phyloP scores from a whole-genome alignment of 805 yeast species.

The Metschnikowia colocasiae region DNA sequence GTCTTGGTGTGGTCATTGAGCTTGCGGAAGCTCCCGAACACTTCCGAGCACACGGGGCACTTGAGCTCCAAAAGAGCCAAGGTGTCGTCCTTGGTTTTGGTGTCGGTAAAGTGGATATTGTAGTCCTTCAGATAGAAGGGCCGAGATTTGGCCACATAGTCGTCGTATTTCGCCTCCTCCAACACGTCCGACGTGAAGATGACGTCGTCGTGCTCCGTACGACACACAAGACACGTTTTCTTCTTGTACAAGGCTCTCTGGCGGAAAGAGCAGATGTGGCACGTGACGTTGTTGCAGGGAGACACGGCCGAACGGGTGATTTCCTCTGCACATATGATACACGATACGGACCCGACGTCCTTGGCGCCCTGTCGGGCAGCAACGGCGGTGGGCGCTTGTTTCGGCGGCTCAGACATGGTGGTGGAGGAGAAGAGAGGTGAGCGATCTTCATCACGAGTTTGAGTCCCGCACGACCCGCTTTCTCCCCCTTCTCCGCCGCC shows the following conservation, averaged over 20 bases:
- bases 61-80: conserved; percentile 47
- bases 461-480: neutral
- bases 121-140: conserved; percentile 40
- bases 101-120: conserved; percentile 59
- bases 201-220: conserved; percentile 59
- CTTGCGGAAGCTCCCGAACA: conserved; percentile 49
- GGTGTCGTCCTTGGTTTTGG: conserved; percentile 46
- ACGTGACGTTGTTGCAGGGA: conserved; percentile 80
- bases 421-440: neutral
- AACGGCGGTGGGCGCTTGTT: neutral
- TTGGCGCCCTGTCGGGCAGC: neutral
- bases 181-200: conserved; percentile 52
- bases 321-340: conserved; percentile 82
- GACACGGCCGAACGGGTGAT: conserved; percentile 64
- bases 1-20: conserved; percentile 61
- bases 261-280: conserved; percentile 78
- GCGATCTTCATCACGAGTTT: neutral
- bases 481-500: no score
- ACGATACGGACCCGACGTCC: conserved; percentile 31
- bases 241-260: conserved; percentile 78
- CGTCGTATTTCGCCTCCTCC: conserved; percentile 31
- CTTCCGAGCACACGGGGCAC: conserved; percentile 52
- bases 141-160: conserved; percentile 31
- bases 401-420: conserved; percentile 1
- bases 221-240: conserved; percentile 76